Evolutionary conservation across 208 protist genomes (phyloP).

Genomic region (Acanthamoeba castellanii): DNA sequence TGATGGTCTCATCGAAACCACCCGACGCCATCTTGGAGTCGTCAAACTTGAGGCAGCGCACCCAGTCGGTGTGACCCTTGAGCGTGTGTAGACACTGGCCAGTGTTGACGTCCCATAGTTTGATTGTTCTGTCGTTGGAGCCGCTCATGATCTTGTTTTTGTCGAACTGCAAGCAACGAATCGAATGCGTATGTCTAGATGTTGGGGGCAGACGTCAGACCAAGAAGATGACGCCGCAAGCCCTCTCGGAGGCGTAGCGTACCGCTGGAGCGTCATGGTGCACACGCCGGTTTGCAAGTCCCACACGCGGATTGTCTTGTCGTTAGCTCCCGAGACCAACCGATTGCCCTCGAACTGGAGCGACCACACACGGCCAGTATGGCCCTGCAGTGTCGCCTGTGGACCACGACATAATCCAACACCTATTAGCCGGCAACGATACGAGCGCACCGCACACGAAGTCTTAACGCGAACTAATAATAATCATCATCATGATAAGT

Average conservation of each 20-base stretch:
- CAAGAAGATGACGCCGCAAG: too few relatives aligned
- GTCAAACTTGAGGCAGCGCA: constrained; percentile 57
- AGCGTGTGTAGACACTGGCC: constrained; percentile 66
- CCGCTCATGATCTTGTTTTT: constrained; percentile 68
- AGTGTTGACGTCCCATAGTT: constrained; percentile 54
- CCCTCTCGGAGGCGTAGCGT: neutral
- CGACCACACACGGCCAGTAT: constrained; percentile 42
- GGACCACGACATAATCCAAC: neutral
- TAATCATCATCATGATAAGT: neutral
- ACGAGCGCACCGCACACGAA: neutral
- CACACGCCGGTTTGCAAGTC: constrained; percentile 39
- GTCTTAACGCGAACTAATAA: neutral
- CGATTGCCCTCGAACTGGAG: constrained; percentile 64
- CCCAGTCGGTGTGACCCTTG: constrained; percentile 56
- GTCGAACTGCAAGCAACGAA: constrained; percentile 68
- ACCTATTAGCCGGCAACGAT: neutral
- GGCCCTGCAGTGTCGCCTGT: constrained; percentile 58
- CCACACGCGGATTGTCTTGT: constrained; percentile 43
- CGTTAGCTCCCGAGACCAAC: constrained; percentile 41
- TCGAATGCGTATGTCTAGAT: constrained; percentile 7
- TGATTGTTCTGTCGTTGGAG: constrained; percentile 70
- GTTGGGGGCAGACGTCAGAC: neutral
- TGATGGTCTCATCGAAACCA: constrained; percentile 62
- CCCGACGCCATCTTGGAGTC: constrained; percentile 28
- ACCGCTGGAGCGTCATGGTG: constrained; percentile 61